Conservation (phyloP, 1,284 basidiomycete genomes). For the Lignosus rhinocerotis region DNA sequence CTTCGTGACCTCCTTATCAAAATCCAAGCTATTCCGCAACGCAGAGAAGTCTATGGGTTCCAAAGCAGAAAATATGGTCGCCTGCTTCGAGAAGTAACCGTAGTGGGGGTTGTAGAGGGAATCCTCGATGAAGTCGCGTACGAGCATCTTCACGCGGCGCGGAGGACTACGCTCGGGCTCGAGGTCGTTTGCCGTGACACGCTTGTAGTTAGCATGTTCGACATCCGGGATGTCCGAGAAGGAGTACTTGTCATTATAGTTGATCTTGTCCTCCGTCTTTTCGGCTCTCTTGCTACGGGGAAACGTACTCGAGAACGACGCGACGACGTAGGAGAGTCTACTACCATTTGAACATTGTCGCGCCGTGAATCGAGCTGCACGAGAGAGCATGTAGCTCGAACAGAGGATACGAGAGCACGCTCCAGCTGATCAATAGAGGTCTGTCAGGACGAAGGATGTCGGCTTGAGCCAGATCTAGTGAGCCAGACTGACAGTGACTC, state of each 20-base stretch:
- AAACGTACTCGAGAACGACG: conserved; percentile 15
- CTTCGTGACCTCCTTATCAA: conserved; percentile 78
- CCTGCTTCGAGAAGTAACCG: conserved; percentile 95
- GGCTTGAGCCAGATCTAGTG: background rate
- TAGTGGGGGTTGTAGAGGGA: conserved; percentile 96
- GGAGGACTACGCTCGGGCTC: conserved; percentile 67
- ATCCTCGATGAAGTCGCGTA: conserved; percentile 97
- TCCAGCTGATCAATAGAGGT: too few relatives aligned
- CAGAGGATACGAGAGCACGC: background rate
- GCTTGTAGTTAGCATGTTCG: conserved; percentile 55
- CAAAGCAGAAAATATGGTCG: conserved; percentile 79
- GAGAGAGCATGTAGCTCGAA: conserved; percentile 22
- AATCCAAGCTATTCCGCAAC: conserved; percentile 72
- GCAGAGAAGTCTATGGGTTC: conserved; percentile 73
- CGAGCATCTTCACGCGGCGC: conserved; percentile 87
- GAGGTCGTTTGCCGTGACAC: conserved; percentile 77
- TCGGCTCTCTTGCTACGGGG: conserved; percentile 34
- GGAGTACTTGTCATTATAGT: conserved; percentile 61
- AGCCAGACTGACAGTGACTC: background rate
- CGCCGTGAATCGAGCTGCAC: conserved; percentile 12
- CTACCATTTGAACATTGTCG: conserved; percentile 10
- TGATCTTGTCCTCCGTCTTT: conserved; percentile 59
- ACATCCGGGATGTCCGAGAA: conserved; percentile 50
- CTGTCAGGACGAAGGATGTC: background rate
- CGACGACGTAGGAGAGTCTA: background rate